phyloP scores from a whole-genome alignment of 2,329 filamentous ascomycete genomes.

The Dactylellina sp. region DNA sequence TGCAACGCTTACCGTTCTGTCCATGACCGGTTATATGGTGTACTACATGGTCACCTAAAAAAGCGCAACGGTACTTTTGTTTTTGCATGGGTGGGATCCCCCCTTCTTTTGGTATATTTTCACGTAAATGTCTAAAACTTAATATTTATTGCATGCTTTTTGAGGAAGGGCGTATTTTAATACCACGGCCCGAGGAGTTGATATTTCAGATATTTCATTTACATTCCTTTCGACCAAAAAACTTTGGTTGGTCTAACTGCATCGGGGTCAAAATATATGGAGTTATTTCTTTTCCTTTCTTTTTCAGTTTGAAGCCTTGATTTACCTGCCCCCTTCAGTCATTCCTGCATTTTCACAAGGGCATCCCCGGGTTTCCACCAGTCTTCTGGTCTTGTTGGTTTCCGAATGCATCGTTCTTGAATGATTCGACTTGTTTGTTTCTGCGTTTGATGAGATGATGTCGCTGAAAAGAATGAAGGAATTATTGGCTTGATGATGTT shows the following conservation, averaged over 20 bases:
- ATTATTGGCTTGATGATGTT: not conserved
- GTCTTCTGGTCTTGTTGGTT: not conserved
- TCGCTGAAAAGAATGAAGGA: slow-evolving; percentile 1
- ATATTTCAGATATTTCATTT: slow-evolving; percentile 13
- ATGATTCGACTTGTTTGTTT: not conserved
- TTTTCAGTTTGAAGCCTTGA: slow-evolving; percentile 16
- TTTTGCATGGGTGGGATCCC: slow-evolving; percentile 3
- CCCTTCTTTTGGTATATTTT: not conserved
- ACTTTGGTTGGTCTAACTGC: slow-evolving; percentile 10
- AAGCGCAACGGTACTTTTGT: slow-evolving; percentile 41
- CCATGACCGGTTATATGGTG: slow-evolving; percentile 55
- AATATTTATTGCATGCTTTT: not conserved
- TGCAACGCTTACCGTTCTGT: slow-evolving; percentile 50
- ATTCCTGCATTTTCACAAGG: slow-evolving; percentile 20
- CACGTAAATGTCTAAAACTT: not conserved
- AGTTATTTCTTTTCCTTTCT: slow-evolving; percentile 29
- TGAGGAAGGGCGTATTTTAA: not conserved
- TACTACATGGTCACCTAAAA: slow-evolving; percentile 55
- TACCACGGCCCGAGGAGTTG: slow-evolving; percentile 14
- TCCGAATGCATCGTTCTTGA: not conserved
- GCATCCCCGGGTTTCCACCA: not conserved
- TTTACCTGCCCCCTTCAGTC: slow-evolving; percentile 5
- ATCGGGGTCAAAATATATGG: slow-evolving; percentile 47
- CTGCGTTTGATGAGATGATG: slow-evolving; percentile 3
- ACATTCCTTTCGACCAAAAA: slow-evolving; percentile 19